Conservation (phyloP, 2,329 filamentous ascomycete species). For the Alternaria arbusti region DNA sequence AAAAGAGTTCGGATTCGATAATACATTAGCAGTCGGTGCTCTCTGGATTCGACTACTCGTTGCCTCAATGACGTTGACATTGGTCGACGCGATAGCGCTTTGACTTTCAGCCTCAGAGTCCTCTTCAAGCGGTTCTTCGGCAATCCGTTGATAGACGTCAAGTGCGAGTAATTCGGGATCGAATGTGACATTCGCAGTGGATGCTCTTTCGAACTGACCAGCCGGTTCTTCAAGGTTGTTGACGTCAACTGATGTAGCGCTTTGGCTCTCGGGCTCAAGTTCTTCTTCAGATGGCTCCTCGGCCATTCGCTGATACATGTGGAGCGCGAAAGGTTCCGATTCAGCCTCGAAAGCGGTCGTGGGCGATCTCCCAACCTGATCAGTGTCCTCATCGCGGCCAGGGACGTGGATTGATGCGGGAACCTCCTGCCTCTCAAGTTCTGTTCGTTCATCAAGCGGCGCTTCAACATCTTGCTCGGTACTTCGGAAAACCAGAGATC, state of each 20-base stretch:
- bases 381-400: background rate
- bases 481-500: background rate
- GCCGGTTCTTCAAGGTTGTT: background rate
- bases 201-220: background rate
- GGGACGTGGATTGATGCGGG: background rate
- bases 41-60: background rate
- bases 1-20: background rate
- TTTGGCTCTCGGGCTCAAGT: background rate
- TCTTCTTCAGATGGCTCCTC: background rate
- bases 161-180: background rate
- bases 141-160: background rate
- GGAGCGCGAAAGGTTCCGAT: background rate
- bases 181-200: background rate
- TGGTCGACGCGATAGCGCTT: background rate
- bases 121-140: background rate
- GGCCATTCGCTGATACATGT: background rate
- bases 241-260: background rate
- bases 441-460: background rate
- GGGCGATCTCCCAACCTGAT: background rate
- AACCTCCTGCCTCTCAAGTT: background rate
- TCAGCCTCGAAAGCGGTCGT: background rate
- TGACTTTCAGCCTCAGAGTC: background rate
- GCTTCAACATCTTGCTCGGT: background rate
- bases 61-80: background rate
- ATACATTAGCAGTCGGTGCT: background rate